Percentiles rank a stretch among this genome's conserved stretches.
Evolutionary conservation across 2,329 filamentous ascomycete genomes (phyloP).

Genomic region (Metarhizium robertsii): DNA sequence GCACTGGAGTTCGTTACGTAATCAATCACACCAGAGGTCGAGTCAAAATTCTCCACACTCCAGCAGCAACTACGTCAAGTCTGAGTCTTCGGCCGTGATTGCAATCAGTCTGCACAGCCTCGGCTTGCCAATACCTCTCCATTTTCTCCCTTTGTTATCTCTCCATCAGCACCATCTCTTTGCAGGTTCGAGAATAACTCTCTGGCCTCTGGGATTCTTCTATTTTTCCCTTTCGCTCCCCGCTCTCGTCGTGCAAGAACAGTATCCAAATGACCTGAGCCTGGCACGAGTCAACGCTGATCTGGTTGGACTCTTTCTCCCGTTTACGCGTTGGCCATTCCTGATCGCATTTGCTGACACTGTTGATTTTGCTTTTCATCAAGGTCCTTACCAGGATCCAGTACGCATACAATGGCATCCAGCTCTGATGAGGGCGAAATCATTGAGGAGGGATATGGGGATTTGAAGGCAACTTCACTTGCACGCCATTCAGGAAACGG

Average conservation of each 20-base stretch:
- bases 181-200: neutral
- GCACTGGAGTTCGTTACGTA: neutral
- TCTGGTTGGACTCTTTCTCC: constrained; percentile 33
- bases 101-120: neutral
- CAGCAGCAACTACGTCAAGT: neutral
- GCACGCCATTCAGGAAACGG: constrained; percentile 64
- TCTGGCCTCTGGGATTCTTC: neutral
- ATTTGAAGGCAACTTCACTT: constrained; percentile 81
- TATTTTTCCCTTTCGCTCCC: neutral
- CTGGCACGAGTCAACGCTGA: constrained; percentile 28
- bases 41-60: neutral
- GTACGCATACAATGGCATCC: constrained; percentile 26
- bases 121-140: neutral
- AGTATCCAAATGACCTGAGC: constrained; percentile 17
- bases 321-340: constrained; percentile 17
- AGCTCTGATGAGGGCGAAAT: constrained; percentile 87
- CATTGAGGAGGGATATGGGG: constrained; percentile 57
- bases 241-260: constrained; percentile 4
- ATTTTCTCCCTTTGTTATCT: neutral
- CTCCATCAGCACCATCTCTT: neutral
- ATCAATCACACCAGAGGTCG: neutral
- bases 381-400: constrained; percentile 7
- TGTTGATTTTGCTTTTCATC: constrained; percentile 7
- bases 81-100: neutral
- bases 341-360: constrained; percentile 27